Evolutionary conservation across 1,139 yeast genomes (phyloP).

Genomic region (Debaryomyces singareniensis): DNA sequence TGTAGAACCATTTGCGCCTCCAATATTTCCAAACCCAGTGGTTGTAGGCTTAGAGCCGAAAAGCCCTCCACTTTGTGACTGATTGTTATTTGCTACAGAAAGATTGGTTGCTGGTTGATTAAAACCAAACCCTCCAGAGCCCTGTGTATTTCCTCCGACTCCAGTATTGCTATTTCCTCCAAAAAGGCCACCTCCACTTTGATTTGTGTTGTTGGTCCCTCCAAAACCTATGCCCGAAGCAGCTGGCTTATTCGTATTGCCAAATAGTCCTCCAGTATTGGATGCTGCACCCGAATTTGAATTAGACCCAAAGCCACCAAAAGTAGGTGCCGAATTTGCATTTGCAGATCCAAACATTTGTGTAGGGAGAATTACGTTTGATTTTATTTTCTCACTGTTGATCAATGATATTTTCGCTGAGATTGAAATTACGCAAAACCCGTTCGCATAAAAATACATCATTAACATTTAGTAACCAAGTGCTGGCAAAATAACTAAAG

Average conservation of each 20-base stretch:
- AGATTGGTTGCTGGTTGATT: too few species aligned
- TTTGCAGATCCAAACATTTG: constrained; percentile 14
- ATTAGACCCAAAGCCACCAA: constrained; percentile 16
- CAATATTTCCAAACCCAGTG: constrained; percentile 7
- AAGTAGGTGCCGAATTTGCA: constrained; percentile 9
- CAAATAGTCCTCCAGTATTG: constrained; percentile 8
- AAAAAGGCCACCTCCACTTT: constrained; percentile 10
- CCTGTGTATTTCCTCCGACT: constrained; percentile 4
- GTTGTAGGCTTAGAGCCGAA: constrained; percentile 4
- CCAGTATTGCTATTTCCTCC: constrained; percentile 6
- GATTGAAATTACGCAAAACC: constrained; percentile 1
- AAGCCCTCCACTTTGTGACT: constrained; percentile 12
- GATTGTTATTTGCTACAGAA: constrained; percentile 7
- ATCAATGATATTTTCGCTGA: too few species aligned
- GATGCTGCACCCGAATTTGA: constrained; percentile 4
- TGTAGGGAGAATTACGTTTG: too few species aligned
- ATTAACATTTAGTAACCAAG: too few species aligned
- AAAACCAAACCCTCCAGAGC: constrained; percentile 15
- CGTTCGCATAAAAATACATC: background rate
- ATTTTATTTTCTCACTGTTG: too few species aligned
- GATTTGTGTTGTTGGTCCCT: constrained; percentile 1
- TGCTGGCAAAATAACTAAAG: too few species aligned
- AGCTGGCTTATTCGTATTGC: constrained; percentile 10
- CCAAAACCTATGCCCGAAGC: too few species aligned
- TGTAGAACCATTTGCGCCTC: constrained; percentile 6